Evolutionary conservation across 495 filamentous ascomycete species (phyloP).

Genomic region (Xanthoparmelia taractica): DNA sequence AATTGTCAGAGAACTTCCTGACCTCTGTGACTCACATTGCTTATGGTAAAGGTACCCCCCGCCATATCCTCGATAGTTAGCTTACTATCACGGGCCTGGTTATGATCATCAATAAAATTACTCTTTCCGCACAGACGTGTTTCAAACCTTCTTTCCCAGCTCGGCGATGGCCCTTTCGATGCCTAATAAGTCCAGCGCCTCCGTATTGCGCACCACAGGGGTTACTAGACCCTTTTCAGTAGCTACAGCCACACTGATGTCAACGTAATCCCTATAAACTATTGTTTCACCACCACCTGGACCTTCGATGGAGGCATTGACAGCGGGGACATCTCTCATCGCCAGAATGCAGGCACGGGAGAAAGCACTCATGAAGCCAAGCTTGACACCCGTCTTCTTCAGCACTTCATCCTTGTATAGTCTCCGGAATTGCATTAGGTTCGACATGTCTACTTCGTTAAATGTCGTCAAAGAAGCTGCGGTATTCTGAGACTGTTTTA

Average conservation of each 20-base stretch:
- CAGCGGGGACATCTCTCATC: conserved; percentile 89
- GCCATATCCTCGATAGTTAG: conserved; percentile 99
- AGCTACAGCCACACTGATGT: conserved; percentile 94
- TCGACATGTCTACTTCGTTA: conserved; percentile 99
- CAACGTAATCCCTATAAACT: conserved; percentile 95
- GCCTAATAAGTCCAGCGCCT: conserved; percentile 74
- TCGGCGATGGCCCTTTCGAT: conserved; percentile 92
- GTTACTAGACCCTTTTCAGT: conserved; percentile 97
- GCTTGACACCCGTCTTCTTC: conserved; percentile 94
- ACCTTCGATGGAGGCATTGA: conserved; percentile 96
- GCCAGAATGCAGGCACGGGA: conserved; percentile 84
- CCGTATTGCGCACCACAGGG: conserved; percentile 89
- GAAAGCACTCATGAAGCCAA: conserved; percentile 98
- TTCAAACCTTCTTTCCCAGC: conserved; percentile 78
- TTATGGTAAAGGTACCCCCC: conserved; percentile 97
- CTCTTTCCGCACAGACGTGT: not conserved
- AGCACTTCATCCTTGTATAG: conserved; percentile 92
- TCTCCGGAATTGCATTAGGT: conserved; percentile 93
- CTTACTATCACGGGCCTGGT: conserved; percentile 84
- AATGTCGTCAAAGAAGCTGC: conserved; percentile 96
- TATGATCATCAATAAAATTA: conserved; percentile 7
- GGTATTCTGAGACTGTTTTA: conserved; percentile 99
- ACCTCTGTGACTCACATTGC: conserved; percentile 56
- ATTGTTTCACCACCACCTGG: conserved; percentile 93
- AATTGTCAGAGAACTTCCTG: conserved; percentile 1